These are phyloP conservation scores for Delonix regia DNA, from an alignment of 306 rosid species.

Conservation along the genomic window DNA sequence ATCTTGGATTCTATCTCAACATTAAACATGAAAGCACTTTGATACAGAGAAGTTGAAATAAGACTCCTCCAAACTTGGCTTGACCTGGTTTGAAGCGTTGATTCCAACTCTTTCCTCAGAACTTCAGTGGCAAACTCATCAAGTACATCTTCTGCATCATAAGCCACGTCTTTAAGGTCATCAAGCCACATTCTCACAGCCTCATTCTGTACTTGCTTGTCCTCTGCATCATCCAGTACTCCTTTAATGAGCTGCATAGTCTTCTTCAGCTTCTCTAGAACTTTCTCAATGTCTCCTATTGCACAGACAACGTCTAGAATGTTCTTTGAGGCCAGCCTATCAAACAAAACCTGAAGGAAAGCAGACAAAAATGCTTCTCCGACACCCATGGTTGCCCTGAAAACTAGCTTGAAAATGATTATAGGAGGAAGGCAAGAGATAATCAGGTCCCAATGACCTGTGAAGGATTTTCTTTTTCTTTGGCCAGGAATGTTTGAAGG, in stretches of 20 bases:
- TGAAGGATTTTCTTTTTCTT: too few species aligned
- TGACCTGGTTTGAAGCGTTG: background rate
- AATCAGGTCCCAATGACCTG: too few species aligned
- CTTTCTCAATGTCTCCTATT: background rate
- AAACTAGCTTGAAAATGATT: background rate
- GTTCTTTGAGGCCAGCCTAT: constrained; percentile 16
- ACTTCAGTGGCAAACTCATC: background rate
- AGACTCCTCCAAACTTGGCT: constrained; percentile 1
- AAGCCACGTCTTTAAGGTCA: background rate
- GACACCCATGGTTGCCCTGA: background rate
- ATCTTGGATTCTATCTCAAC: constrained; percentile 2
- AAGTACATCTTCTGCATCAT: constrained; percentile 16
- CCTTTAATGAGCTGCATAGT: constrained; percentile 13
- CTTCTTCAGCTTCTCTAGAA: constrained; percentile 11
- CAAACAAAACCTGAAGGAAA: constrained; percentile 25
- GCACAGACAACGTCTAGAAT: background rate
- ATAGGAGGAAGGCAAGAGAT: background rate
- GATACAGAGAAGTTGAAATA: constrained; percentile 16
- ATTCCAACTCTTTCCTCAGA: background rate
- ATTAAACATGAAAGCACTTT: background rate
- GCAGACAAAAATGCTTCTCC: constrained; percentile 27
- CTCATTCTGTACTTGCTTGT: background rate
- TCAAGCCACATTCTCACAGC: constrained; percentile 13
- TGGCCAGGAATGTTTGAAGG: too few species aligned
- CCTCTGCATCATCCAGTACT: constrained; percentile 11